Evolutionary conservation across 108 stramenopile species (phyloP).

Genomic region (Fragilariopsis cylindrus): DNA sequence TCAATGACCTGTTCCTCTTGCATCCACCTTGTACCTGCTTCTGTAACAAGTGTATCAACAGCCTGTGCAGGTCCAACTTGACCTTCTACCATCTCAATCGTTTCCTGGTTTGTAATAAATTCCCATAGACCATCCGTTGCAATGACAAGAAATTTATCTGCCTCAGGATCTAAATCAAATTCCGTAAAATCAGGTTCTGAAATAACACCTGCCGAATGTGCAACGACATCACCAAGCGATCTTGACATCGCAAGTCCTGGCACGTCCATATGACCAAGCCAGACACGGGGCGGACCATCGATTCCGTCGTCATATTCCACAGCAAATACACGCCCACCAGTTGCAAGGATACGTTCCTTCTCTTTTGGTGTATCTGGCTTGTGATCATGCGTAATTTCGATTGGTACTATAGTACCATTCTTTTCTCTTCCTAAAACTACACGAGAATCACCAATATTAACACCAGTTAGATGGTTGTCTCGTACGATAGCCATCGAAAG

Average conservation of each 20-base stretch:
- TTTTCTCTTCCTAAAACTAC: constrained; percentile 82
- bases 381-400: constrained; percentile 95
- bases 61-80: constrained; percentile 84
- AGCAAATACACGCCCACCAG: constrained; percentile 97
- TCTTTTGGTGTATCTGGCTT: constrained; percentile 97
- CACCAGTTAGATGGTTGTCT: constrained; percentile 84
- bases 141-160: constrained; percentile 89
- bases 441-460: constrained; percentile 95
- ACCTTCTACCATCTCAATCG: constrained; percentile 83
- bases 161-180: constrained; percentile 71
- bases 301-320: constrained; percentile 99
- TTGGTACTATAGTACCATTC: constrained; percentile 54
- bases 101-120: constrained; percentile 94
- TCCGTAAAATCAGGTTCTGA: constrained; percentile 94
- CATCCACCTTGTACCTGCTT: constrained; percentile 96
- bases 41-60: constrained; percentile 89
- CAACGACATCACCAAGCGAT: constrained; percentile 95
- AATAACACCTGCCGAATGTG: constrained; percentile 97
- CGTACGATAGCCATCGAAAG: constrained; percentile 92
- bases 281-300: constrained; percentile 98
- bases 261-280: constrained; percentile 98
- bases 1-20: constrained; percentile 97
- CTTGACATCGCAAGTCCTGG: constrained; percentile 98
- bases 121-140: constrained; percentile 99
- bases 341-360: constrained; percentile 91